These are phyloP conservation scores for Cercospora beticola DNA, from an alignment of 2,329 filamentous ascomycete species.

Conservation along the genomic window DNA sequence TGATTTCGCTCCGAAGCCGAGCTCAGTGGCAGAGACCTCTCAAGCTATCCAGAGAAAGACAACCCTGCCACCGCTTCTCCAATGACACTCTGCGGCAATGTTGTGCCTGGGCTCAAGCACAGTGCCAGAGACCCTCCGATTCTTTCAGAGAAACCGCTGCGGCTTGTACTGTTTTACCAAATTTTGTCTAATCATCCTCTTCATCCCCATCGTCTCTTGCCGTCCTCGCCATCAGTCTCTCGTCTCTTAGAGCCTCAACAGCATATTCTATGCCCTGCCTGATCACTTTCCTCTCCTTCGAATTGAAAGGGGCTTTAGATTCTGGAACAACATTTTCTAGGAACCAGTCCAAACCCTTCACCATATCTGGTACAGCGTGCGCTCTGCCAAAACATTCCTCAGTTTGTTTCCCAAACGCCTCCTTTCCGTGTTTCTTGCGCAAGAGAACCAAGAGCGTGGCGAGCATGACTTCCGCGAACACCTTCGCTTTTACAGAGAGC, in stretches of 20 bases:
- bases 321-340: conserved; percentile 71
- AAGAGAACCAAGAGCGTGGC: conserved; percentile 66
- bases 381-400: conserved; percentile 66
- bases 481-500: conserved; percentile 70
- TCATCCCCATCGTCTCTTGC: not conserved
- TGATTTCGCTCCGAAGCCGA: not conserved
- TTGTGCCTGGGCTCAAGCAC: not conserved
- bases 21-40: not conserved
- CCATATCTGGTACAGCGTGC: conserved; percentile 65
- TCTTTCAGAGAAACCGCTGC: not conserved
- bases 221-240: conserved; percentile 2
- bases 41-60: not conserved
- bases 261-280: conserved; percentile 43
- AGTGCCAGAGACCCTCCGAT: not conserved
- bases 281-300: conserved; percentile 54
- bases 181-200: not conserved
- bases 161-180: not conserved
- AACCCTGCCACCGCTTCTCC: not conserved
- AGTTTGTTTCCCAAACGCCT: conserved; percentile 56
- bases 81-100: not conserved
- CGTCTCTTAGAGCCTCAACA: conserved; percentile 27
- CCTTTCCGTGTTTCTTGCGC: conserved; percentile 41
- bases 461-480: conserved; percentile 78
- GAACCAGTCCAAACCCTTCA: conserved; percentile 75
- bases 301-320: conserved; percentile 55